A percentile compares a stretch with the other conserved stretches of the same genome.
Conservation (phyloP, 2,329 filamentous ascomycete genomes). For the Microcera coccophila region DNA sequence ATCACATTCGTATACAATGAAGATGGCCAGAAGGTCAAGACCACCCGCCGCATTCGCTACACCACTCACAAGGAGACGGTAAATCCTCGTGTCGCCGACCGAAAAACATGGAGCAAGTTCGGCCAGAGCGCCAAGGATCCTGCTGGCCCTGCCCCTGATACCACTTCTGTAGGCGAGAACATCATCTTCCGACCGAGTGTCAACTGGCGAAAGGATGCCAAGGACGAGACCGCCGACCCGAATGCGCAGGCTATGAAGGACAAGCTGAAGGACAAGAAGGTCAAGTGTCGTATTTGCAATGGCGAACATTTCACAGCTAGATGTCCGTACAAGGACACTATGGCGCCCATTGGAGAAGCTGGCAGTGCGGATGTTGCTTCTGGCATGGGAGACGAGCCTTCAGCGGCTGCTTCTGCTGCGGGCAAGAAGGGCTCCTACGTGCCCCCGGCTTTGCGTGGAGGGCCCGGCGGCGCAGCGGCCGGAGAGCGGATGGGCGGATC, state of each 20-base stretch:
- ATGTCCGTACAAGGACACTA: conserved; percentile 99
- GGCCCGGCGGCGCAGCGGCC: conserved; percentile 46
- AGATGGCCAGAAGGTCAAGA: conserved; percentile 92
- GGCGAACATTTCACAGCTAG: conserved; percentile 99
- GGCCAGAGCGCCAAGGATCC: conserved; percentile 82
- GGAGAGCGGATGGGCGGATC: conserved; percentile 78
- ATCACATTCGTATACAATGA: conserved; percentile 89
- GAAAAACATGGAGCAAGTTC: conserved; percentile 91
- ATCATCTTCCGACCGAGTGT: conserved; percentile 91
- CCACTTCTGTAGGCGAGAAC: conserved; percentile 93
- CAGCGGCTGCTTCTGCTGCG: conserved; percentile 50
- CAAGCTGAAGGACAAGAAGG: conserved; percentile 96
- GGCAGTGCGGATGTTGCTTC: conserved; percentile 52
- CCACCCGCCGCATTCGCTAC: conserved; percentile 89
- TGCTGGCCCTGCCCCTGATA: conserved; percentile 78
- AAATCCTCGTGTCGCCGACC: conserved; percentile 94
- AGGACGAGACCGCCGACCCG: conserved; percentile 70
- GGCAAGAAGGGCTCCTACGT: conserved; percentile 81
- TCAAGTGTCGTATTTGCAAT: conserved; percentile 98
- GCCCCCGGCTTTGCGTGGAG: conserved; percentile 84
- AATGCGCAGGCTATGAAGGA: conserved; percentile 73
- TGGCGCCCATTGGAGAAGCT: conserved; percentile 76
- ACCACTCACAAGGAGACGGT: conserved; percentile 89
- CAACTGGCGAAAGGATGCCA: conserved; percentile 90
- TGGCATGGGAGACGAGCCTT: conserved; percentile 49